Evolutionary conservation across 192 early-diverging fungal genomes (phyloP).

Genomic region (Entrophospora sp.): DNA sequence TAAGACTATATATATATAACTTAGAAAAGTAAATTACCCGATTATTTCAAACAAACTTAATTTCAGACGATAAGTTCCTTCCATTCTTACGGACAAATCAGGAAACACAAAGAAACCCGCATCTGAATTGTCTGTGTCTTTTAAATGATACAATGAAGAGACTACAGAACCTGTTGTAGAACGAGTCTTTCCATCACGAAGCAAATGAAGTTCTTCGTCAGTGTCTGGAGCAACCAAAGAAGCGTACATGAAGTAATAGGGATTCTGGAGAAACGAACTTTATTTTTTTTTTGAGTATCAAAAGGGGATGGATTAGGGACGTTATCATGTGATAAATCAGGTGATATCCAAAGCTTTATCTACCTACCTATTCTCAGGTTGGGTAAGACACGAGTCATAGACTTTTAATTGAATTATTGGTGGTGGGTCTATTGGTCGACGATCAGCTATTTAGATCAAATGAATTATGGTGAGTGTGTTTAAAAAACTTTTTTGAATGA

Average conservation of each 20-base stretch:
- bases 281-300: constrained; percentile 22
- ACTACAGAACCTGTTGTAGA: constrained; percentile 89
- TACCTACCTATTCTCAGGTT: constrained; percentile 15
- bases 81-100: constrained; percentile 89
- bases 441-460: constrained; percentile 42
- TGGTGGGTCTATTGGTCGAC: constrained; percentile 74
- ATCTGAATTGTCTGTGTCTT: constrained; percentile 77
- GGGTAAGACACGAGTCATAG: constrained; percentile 8
- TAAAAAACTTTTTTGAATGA: too few relatives aligned
- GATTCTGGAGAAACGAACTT: constrained; percentile 58
- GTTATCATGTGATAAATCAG: neutral
- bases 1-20: neutral
- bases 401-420: constrained; percentile 56
- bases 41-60: constrained; percentile 91
- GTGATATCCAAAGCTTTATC: too few relatives aligned
- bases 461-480: neutral
- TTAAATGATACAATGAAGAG: constrained; percentile 82
- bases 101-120: constrained; percentile 98
- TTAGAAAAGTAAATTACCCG: constrained; percentile 35
- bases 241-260: constrained; percentile 97
- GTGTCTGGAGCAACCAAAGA: constrained; percentile 76
- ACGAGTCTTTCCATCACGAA: constrained; percentile 80
- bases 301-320: neutral
- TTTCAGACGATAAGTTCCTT: constrained; percentile 77
- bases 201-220: constrained; percentile 77